phyloP scores from a whole-genome alignment of 169 alveolate species.

The Cryptosporidium muris region DNA sequence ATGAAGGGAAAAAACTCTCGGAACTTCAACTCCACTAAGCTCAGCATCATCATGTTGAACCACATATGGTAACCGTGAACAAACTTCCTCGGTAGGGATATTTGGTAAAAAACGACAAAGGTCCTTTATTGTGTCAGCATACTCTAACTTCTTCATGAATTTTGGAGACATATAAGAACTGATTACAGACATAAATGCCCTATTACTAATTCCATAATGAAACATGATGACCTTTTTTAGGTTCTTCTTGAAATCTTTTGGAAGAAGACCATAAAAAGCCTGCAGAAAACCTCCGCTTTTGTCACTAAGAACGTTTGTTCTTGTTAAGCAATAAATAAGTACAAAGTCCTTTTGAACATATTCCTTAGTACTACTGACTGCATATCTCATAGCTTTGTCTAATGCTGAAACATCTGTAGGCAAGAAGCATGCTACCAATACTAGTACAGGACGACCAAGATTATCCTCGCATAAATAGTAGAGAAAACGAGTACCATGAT shows the following conservation, averaged over 20 bases:
- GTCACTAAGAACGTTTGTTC: constrained; percentile 48
- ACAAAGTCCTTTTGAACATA: constrained; percentile 47
- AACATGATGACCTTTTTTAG: constrained; percentile 65
- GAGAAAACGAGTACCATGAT: constrained; percentile 55
- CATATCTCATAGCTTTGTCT: constrained; percentile 67
- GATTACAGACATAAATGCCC: constrained; percentile 43
- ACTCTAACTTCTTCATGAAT: constrained; percentile 62
- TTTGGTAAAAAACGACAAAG: constrained; percentile 52
- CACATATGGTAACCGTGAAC: constrained; percentile 24
- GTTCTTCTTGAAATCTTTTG: constrained; percentile 48
- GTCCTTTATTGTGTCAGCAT: constrained; percentile 62
- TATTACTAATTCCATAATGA: constrained; percentile 66
- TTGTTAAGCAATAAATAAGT: constrained; percentile 46
- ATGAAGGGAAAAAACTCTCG: constrained; percentile 18
- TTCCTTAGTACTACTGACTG: constrained; percentile 25
- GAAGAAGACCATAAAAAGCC: constrained; percentile 29
- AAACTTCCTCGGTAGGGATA: constrained; percentile 39
- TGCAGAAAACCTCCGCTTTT: constrained; percentile 50
- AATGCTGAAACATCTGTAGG: constrained; percentile 50
- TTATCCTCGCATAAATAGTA: constrained; percentile 56
- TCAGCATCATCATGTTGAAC: constrained; percentile 69
- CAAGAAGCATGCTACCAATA: constrained; percentile 55
- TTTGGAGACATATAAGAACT: constrained; percentile 70
- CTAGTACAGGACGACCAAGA: constrained; percentile 52
- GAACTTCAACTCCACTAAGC: constrained; percentile 23